Evolutionary conservation across 2,329 filamentous ascomycete species (phyloP).

Genomic region (Aureobasidium sp.): DNA sequence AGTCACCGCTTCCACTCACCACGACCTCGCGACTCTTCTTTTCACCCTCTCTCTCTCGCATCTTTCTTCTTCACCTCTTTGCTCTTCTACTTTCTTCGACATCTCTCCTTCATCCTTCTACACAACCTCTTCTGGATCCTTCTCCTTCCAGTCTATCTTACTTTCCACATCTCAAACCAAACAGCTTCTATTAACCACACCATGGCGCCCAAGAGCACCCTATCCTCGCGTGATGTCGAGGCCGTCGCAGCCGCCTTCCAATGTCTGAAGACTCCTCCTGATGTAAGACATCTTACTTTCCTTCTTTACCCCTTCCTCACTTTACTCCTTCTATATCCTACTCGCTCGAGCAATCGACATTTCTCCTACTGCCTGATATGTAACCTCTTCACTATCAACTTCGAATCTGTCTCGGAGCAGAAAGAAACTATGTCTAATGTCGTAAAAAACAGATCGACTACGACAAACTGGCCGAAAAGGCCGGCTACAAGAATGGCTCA

Average conservation of each 20-base stretch:
- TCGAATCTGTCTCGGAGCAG: too few species aligned
- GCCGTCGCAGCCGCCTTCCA: slow-evolving; percentile 15
- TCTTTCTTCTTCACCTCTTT: neutral
- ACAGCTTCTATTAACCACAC: neutral
- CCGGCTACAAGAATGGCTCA: slow-evolving; percentile 28
- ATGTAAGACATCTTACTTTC: neutral
- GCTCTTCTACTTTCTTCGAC: neutral
- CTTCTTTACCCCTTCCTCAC: too few species aligned
- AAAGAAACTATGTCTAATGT: too few species aligned
- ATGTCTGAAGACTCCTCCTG: slow-evolving; percentile 14
- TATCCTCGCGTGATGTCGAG: slow-evolving; percentile 17
- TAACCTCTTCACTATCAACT: too few species aligned
- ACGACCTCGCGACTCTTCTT: neutral
- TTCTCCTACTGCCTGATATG: too few species aligned
- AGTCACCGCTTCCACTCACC: too few species aligned
- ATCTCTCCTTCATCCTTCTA: neutral
- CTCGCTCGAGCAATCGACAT: neutral
- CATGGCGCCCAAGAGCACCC: neutral
- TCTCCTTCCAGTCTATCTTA: neutral
- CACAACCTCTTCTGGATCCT: neutral
- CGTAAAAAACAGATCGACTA: slow-evolving; percentile 31
- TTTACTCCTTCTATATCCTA: neutral
- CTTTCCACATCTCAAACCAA: neutral
- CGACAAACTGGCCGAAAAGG: slow-evolving; percentile 27
- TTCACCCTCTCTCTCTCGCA: neutral